Evolutionary conservation across 2,329 filamentous ascomycete genomes (phyloP), one percentile per base, ranked within the genome.

Genomic region (Venturiaceae sp.): DNA sequence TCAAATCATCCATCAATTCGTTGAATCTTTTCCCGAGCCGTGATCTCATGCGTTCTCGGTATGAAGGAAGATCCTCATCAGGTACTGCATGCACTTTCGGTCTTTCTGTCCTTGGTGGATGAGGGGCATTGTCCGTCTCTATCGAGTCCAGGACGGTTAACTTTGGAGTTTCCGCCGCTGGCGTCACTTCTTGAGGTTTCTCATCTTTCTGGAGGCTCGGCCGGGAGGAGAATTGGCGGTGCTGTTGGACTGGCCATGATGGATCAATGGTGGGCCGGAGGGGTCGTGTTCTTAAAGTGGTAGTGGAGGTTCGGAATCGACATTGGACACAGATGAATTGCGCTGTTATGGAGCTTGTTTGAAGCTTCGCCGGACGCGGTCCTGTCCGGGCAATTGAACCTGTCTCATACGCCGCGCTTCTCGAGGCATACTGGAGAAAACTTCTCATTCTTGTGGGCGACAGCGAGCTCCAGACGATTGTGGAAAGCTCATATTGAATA

Each of bases 1-100:
- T 90, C 21, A 96, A 71, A 63, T 89, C 85, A 75, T 99, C 94
- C 89, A 97, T 95, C 69, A 95, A 76, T 59, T 80, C 73, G 53
- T 82, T 83, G 69, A 94, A 83, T 58, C 80, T 77, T 64, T 83
- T 84, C 6, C 78, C 82, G 41, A 82, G 63, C 53, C 81, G 72
- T 63, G 81, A 85, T 69, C 83, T 73, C 55, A 78, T 77, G 16
- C 73, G 71, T 60, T 81, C 77, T 30, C 73, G 69, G 56, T 80
- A 74, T 7, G 81, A 83, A 7, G 81, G 81, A 5, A 82, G 71
- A 7, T 75, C 67, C 36, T 74, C 70, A 26, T 71, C 67, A 7
- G 71, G 68, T 9, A 71, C 71, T 26, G 46, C 32, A 26, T 44
- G 32, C 19, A 58, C 47, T 16, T 32, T 56, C 16, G 36, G 37